phyloP scores from a whole-genome alignment of 192 early-diverging fungal species.

The Linnemannia exigua region DNA sequence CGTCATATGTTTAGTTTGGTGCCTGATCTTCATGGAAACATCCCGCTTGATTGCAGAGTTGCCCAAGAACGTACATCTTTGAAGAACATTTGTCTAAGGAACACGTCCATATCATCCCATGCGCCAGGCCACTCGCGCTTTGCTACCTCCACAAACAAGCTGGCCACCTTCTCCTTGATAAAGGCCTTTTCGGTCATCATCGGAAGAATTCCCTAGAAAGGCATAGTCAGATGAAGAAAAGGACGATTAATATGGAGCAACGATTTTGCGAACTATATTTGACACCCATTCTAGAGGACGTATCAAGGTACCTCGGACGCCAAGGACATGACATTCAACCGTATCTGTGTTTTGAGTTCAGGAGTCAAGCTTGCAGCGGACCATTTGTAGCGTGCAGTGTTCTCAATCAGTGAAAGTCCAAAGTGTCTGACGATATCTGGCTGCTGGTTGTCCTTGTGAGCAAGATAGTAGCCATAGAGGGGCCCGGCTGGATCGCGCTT shows the following conservation, averaged over 20 bases:
- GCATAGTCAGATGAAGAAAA: not conserved
- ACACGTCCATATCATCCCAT: constrained; percentile 72
- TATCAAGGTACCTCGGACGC: constrained; percentile 32
- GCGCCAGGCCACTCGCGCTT: constrained; percentile 72
- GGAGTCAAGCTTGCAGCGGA: constrained; percentile 57
- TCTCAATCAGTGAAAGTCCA: constrained; percentile 71
- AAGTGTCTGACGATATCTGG: constrained; percentile 69
- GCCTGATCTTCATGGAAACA: not conserved
- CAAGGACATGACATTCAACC: constrained; percentile 56
- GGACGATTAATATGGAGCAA: not conserved
- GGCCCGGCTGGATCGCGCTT: constrained; percentile 61
- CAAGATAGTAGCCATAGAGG: constrained; percentile 68
- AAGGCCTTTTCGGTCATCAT: constrained; percentile 58
- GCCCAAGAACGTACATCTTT: constrained; percentile 39
- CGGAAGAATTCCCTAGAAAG: constrained; percentile 50
- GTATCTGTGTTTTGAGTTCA: constrained; percentile 52
- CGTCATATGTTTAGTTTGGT: not conserved
- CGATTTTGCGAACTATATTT: too few species aligned
- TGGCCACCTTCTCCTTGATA: constrained; percentile 74
- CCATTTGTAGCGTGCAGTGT: constrained; percentile 69
- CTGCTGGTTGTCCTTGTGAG: constrained; percentile 62
- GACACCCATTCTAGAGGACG: not conserved
- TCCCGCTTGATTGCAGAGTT: not conserved
- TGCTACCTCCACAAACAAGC: constrained; percentile 70
- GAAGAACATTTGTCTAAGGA: constrained; percentile 62